Base-by-base conservation (phyloP, 1,284 basidiomycete genomes). In the Cryptococcus sp. region DNA sequence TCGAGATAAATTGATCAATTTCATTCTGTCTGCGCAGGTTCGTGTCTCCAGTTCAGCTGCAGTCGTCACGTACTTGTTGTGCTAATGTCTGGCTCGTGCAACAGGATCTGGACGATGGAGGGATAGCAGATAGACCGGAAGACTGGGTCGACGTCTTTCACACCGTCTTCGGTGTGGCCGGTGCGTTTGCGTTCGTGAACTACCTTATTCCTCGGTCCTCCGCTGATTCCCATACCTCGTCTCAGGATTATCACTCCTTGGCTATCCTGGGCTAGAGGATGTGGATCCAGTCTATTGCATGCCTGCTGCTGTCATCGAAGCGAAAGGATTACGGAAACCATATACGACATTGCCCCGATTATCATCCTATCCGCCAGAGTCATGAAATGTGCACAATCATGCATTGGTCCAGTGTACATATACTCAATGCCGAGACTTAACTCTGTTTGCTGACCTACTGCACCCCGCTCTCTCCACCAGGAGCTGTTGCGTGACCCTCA, bases 131-230 rank as follows among this genome's bases (percentile, higher is more conserved):
- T 77, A 80, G 95, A 50, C 92, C 93, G 1, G 94, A 91, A 1
- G 88, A 99, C 74, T 89, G 93, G 82, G 87, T 87, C 1, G 95
- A 99, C 70, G 94, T 99, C 13, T 99, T 97, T 79, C 95, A 99
- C 73, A 99, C 95, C 0, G 77, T 84, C 8, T 99, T 99, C 70
- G 96, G 95, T 0, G 81, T 97, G 3, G 93, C 93, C 55, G 93
- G 92, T 89, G 58, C 55, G 82, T 79, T 20, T 5, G 3, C 26
- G n/a, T n/a, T 23, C 47, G 7, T 47, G 43, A 22, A 13, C 7
- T 41, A 44, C 25, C 29, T 22, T 50, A 8, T 41, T 46, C 25
- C 29, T 22, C 52, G 10, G 17, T 48, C n/a, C 26, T 38, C 11
- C 29, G 48, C 41, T 34, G 20, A 55, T 41, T 43, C 11, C 13